These are phyloP conservation scores for Russula brevipes DNA, from an alignment of 768 basidiomycete genomes.

Conservation along the genomic window DNA sequence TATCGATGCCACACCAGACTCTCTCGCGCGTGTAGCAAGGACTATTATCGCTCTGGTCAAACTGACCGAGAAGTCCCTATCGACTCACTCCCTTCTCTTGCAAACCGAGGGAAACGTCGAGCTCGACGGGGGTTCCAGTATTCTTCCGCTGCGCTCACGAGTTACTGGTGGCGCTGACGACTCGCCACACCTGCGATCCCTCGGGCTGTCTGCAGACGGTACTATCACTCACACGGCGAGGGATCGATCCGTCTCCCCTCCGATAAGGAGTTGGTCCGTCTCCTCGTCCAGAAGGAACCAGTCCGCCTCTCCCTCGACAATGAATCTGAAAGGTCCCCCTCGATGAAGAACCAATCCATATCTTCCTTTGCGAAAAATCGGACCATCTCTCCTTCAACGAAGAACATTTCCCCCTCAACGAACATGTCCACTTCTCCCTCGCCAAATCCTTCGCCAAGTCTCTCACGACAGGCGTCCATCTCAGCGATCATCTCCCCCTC, in stretches of 20 bases:
- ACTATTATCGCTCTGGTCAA: slow-evolving; percentile 64
- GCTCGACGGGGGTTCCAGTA: slow-evolving; percentile 6
- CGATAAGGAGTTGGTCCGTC: too few relatives aligned
- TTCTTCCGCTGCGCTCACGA: neutral
- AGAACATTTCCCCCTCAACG: too few relatives aligned
- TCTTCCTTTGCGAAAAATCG: neutral
- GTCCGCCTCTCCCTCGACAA: neutral
- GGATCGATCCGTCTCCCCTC: too few relatives aligned
- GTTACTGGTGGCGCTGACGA: neutral
- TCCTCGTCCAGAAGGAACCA: neutral
- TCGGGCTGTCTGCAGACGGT: neutral
- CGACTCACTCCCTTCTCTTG: slow-evolving; percentile 43
- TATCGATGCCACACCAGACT: slow-evolving; percentile 51
- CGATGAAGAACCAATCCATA: too few relatives aligned
- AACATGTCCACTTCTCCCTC: neutral
- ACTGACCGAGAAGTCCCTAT: slow-evolving; percentile 50
- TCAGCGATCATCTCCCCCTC: too few relatives aligned
- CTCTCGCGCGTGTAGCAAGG: slow-evolving; percentile 63
- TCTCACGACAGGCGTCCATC: too few relatives aligned
- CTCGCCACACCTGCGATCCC: neutral
- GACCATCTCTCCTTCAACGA: neutral
- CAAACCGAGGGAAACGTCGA: slow-evolving; percentile 33
- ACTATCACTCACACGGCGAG: neutral
- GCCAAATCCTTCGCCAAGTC: neutral
- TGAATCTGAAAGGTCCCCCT: too few relatives aligned